These are phyloP conservation scores for Aeminium ludgeri DNA, from an alignment of 495 filamentous ascomycete genomes.

Conservation along the genomic window DNA sequence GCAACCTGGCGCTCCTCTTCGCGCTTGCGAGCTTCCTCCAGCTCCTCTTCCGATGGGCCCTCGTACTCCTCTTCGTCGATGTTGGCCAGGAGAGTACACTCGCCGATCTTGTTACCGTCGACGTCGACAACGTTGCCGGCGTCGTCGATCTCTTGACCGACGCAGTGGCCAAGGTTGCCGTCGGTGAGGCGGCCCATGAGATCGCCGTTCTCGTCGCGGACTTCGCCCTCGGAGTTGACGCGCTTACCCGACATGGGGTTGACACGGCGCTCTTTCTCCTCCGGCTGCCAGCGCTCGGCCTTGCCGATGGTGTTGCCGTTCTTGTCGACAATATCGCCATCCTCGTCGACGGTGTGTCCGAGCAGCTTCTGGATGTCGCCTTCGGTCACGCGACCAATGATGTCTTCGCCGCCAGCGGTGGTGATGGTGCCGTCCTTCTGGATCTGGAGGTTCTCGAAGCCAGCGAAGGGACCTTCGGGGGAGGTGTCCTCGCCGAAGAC, in stretches of 20 bases:
- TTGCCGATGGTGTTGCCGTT: constrained; percentile 68
- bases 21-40: constrained; percentile 35
- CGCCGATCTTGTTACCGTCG: constrained; percentile 65
- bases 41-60: constrained; percentile 35
- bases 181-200: constrained; percentile 63
- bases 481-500: constrained; percentile 46
- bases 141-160: constrained; percentile 69
- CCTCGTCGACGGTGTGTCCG: constrained; percentile 63
- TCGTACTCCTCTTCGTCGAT: constrained; percentile 41
- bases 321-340: constrained; percentile 67
- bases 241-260: constrained; percentile 59
- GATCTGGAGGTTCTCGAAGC: constrained; percentile 54
- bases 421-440: constrained; percentile 58
- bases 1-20: constrained; percentile 62
- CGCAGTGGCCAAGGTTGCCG: constrained; percentile 50
- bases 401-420: constrained; percentile 37
- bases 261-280: constrained; percentile 48
- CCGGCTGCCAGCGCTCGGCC: constrained; percentile 68
- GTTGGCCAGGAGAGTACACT: constrained; percentile 63
- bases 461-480: constrained; percentile 62
- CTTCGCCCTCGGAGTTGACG: constrained; percentile 70
- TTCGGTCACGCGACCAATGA: constrained; percentile 57
- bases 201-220: constrained; percentile 65
- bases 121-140: constrained; percentile 71
- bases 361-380: constrained; percentile 56